A percentile compares a stretch with the other conserved stretches of the same genome.
Conservation (phyloP, 306 rosid genomes). For the Purshia tridentata region DNA sequence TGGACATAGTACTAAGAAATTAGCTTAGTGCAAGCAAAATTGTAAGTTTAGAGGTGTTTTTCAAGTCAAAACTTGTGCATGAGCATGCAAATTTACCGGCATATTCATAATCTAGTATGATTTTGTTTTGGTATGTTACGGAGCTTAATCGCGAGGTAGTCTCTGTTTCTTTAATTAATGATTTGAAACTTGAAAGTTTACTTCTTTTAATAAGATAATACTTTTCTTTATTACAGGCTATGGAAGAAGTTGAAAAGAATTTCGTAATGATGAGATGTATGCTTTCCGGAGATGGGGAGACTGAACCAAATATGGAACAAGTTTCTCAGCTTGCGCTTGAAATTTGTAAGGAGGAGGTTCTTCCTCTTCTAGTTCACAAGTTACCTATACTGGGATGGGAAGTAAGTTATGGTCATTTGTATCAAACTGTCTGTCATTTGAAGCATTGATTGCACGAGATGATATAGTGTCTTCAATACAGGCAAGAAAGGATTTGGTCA, state of each 20-base stretch:
- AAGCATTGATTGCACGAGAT: slow-evolving; percentile 29
- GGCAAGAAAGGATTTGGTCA: slow-evolving; percentile 93
- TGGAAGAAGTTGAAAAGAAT: slow-evolving; percentile 95
- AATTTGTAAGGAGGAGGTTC: slow-evolving; percentile 79
- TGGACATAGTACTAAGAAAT: background rate
- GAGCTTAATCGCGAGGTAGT: background rate
- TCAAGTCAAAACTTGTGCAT: background rate
- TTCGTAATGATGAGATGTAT: slow-evolving; percentile 71
- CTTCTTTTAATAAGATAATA: background rate
- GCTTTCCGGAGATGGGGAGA: slow-evolving; percentile 88
- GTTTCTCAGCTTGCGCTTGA: slow-evolving; percentile 71
- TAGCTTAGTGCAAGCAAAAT: background rate
- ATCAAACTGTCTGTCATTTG: slow-evolving; percentile 13
- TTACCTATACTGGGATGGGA: slow-evolving; percentile 88
- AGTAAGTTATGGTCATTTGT: slow-evolving; percentile 55
- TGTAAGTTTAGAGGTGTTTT: background rate
- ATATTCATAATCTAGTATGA: background rate
- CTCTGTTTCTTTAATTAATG: background rate
- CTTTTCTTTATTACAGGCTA: slow-evolving; percentile 50
- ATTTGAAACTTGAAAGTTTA: background rate
- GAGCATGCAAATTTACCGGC: background rate
- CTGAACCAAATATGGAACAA: slow-evolving; percentile 79
- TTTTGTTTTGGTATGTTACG: background rate
- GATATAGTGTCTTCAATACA: slow-evolving; percentile 41
- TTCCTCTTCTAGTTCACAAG: slow-evolving; percentile 74